Percentiles rank a stretch among this genome's conserved stretches.
Evolutionary conservation across 2,329 filamentous ascomycete species (phyloP).

Genomic region (Sclerotinia subarctica): DNA sequence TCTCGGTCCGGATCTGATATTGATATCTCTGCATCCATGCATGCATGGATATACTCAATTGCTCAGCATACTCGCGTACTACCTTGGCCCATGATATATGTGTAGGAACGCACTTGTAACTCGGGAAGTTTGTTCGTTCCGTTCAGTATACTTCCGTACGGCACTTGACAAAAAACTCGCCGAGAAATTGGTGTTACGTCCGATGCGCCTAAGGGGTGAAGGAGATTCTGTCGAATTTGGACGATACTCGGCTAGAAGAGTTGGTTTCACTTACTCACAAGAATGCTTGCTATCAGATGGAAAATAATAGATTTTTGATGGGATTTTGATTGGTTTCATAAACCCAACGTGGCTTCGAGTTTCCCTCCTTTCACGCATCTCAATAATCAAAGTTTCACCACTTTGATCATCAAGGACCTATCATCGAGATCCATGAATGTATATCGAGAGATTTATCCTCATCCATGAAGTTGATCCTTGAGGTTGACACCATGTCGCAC

Average conservation of each 20-base stretch:
- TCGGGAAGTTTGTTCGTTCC: conserved; percentile 17
- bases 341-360: neutral
- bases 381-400: conserved; percentile 7
- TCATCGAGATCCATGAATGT: conserved; percentile 20
- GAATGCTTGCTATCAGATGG: conserved; percentile 8
- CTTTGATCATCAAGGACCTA: neutral
- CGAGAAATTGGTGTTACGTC: conserved; percentile 7
- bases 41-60: conserved; percentile 10
- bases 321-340: conserved; percentile 1
- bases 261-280: neutral
- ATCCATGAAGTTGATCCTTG: conserved; percentile 8
- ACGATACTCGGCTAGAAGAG: neutral
- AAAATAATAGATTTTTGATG: neutral
- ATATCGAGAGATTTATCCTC: neutral
- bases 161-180: conserved; percentile 12
- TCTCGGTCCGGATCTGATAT: conserved; percentile 20
- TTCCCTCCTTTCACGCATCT: neutral
- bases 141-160: conserved; percentile 17
- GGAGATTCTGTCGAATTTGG: neutral
- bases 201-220: neutral
- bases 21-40: conserved; percentile 13
- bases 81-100: neutral
- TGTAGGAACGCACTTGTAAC: conserved; percentile 13
- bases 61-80: conserved; percentile 11
- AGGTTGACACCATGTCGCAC: conserved; percentile 10